Percentiles rank a stretch among this genome's conserved stretches.
These are phyloP conservation scores for Botrytis byssoidea DNA, from an alignment of 2,329 filamentous ascomycete species.

Conservation along the genomic window DNA sequence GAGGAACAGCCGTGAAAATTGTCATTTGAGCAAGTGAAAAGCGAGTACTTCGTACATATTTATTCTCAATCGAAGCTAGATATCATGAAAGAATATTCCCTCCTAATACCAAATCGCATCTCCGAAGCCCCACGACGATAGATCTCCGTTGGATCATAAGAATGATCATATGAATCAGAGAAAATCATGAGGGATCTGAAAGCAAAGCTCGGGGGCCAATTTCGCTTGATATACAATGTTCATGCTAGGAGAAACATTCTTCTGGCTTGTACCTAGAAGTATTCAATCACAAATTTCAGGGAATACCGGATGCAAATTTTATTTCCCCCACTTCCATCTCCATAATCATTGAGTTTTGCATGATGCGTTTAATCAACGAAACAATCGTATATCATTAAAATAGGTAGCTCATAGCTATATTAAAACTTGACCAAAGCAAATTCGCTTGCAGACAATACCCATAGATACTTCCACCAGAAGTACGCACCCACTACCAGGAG, in stretches of 20 bases:
- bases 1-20: neutral
- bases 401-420: neutral
- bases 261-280: neutral
- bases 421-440: constrained; percentile 46
- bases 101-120: neutral
- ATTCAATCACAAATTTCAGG: neutral
- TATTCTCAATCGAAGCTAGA: neutral
- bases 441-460: constrained; percentile 65
- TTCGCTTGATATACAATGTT: constrained; percentile 6
- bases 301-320: neutral
- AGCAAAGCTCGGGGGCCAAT: constrained; percentile 4
- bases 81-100: neutral
- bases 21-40: neutral
- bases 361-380: neutral
- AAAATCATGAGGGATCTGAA: neutral
- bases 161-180: constrained; percentile 4
- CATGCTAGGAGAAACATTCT: constrained; percentile 1
- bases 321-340: neutral
- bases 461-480: constrained; percentile 69
- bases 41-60: neutral
- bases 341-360: neutral
- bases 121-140: constrained; percentile 1
- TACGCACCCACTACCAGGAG: constrained; percentile 70
- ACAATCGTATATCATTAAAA: neutral
- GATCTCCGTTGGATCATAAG: constrained; percentile 6